Evolutionary conservation across 495 filamentous ascomycete genomes (phyloP).

Genomic region (Tuber microsphaerosporum): DNA sequence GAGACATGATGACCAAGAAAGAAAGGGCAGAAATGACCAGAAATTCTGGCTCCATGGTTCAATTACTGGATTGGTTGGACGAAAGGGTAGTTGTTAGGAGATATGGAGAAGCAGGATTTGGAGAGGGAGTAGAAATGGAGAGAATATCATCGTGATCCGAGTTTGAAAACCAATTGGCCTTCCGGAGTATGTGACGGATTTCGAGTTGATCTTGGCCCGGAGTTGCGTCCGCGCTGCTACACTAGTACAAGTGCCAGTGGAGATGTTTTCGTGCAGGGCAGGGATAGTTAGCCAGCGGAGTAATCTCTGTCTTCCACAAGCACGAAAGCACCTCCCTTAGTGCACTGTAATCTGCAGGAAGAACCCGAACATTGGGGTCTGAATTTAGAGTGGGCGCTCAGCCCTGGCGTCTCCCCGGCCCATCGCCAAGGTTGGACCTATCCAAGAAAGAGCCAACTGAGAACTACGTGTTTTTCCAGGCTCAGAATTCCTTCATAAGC

Average conservation of each 20-base stretch:
- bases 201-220: background rate
- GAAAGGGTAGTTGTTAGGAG: constrained; percentile 41
- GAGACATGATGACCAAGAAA: constrained; percentile 48
- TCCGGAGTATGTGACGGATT: background rate
- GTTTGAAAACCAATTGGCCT: background rate
- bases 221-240: background rate
- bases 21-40: constrained; percentile 50
- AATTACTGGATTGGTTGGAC: constrained; percentile 57
- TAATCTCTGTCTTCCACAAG: no score
- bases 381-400: no score
- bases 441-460: background rate
- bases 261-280: no score
- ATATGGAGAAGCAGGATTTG: constrained; percentile 38
- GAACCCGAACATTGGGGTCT: no score
- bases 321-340: no score
- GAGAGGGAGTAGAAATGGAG: constrained; percentile 30
- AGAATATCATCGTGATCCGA: constrained; percentile 12
- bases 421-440: background rate
- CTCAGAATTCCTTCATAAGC: background rate
- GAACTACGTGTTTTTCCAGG: background rate
- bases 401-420: background rate
- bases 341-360: no score
- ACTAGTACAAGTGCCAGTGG: background rate
- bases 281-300: no score
- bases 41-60: constrained; percentile 49